These are phyloP conservation scores for Suillus occidentalis DNA, from an alignment of 768 basidiomycete genomes.

Conservation along the genomic window DNA sequence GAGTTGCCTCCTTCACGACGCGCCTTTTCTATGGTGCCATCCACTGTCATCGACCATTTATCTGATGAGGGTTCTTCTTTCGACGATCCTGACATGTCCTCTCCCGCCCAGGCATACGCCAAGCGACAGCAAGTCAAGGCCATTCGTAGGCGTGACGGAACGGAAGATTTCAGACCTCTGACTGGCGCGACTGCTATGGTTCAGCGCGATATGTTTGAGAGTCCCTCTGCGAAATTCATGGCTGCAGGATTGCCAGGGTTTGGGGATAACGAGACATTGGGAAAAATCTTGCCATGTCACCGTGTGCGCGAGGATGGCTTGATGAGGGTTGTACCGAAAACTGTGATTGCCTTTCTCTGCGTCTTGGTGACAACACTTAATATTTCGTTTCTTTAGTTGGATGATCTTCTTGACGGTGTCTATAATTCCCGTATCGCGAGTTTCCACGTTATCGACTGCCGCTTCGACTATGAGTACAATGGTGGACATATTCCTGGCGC, in stretches of 20 bases:
- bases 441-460: slow-evolving; percentile 90
- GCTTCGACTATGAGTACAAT: slow-evolving; percentile 94
- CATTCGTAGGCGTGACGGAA: slow-evolving; percentile 76
- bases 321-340: slow-evolving; percentile 81
- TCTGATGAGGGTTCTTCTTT: slow-evolving; percentile 54
- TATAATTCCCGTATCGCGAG: slow-evolving; percentile 64
- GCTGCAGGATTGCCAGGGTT: slow-evolving; percentile 76
- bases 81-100: slow-evolving; percentile 65
- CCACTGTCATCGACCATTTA: slow-evolving; percentile 43
- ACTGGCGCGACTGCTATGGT: slow-evolving; percentile 63
- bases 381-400: slow-evolving; percentile 53
- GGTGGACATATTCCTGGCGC: slow-evolving; percentile 94
- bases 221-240: slow-evolving; percentile 57
- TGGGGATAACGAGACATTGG: slow-evolving; percentile 89
- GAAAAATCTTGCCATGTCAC: slow-evolving; percentile 93
- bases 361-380: background rate
- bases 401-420: slow-evolving; percentile 72
- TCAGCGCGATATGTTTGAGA: slow-evolving; percentile 46
- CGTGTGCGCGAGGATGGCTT: slow-evolving; percentile 93
- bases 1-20: slow-evolving; percentile 49
- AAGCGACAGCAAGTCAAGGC: slow-evolving; percentile 77
- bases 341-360: slow-evolving; percentile 50
- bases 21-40: slow-evolving; percentile 68
- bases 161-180: slow-evolving; percentile 74
- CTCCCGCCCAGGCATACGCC: slow-evolving; percentile 79